Evolutionary conservation across 768 basidiomycete genomes (phyloP), one percentile per base, ranked within the genome.

Genomic region (Rhizopogon sp.): DNA sequence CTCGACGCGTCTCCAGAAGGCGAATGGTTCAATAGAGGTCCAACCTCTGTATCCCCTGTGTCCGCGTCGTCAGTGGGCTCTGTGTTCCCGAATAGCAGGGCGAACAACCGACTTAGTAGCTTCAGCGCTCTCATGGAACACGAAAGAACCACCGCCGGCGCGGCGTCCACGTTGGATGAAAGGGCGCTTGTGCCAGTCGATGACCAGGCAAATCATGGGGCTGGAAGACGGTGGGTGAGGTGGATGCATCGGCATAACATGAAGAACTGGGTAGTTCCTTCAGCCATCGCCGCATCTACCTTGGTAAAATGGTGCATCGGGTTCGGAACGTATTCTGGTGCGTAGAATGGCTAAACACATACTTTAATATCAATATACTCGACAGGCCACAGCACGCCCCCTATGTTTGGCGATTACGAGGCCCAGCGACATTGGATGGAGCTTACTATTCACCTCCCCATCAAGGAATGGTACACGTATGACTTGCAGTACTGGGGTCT

Each of bases 341-440:
- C 54, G 85, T 71, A 20, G 25, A 44, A 41, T 39, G 43, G 6
- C 20, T 53, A 14, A 14, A 40, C 28, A 49, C 44, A 39, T 35
- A 20, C 3, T 16, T 40, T 20, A 14, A 49, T 35, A 1, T 37
- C 5, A 39, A 37, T 14, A 28, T 14, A 1, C 31, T 3, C 8
- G 1, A 2, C 58, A 91, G 92, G 93, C 6, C 67, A 80, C 59
- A 75, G 67, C 31, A 81, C 82, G 3, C 88, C 93, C 0, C 92
- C 91, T 0, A 86, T 93, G 84, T 91, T 79, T 59, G 93, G 93
- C 3, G 93, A 96, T 70, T 96, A 90, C 61, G 93, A 96, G 67
- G 93, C 93, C 0, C 93, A 95, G 64, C 76, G 93, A 52, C 93
- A 95, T 70, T 96, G 93, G 93, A 91, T 96, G 90, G 93, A 95